Evolutionary conservation across 73 alveolate genomes (phyloP), one percentile per base, ranked within the genome.

Genomic region (Paramecium tetraurelia): DNA sequence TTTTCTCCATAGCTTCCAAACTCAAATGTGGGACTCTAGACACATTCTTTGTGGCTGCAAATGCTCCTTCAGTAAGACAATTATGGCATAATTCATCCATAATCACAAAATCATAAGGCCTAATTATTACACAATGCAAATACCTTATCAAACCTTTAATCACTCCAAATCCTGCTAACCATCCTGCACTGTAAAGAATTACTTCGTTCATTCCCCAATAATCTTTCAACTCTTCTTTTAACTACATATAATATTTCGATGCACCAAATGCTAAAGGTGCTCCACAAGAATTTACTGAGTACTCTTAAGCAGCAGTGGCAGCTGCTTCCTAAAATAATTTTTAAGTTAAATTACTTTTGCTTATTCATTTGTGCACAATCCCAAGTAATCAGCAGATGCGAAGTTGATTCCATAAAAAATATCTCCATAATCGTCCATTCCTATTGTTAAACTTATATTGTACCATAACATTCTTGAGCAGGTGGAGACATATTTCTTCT

Each of bases 231-330:
- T 89, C 94, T 46, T 89, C 94, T n/a, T 70, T 83, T 31, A 89
- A 71, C 35, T 89, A 27, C 84, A 70, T 70, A 63, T 89, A 89
- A 40, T 70, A 89, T 83, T 89, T 89, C 2, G 86, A 83, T 7
- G 92, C 94, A 24, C 94, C 94, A 50, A 89, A 89, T 12, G 94
- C 94, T 38, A 89, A 70, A 48, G 94, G 94, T 38, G 94, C 86
- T 36, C 94, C 94, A 33, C 94, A 89, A 8, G 94, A 89, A 83
- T 89, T 89, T 16, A 89, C 94, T 31, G 92, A 77, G 29, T 89
- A 89, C 22, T 89, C 94, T 71, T 89, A 22, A 14, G 94, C 94
- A 18, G 94, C 94, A 35, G 41, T 48, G n/a, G 75, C 75, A 14
- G 94, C 94, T 22, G 94, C 94, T 24, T 89, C 57, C 88, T 80